Conservation (phyloP, 148 eudicot species). For the Talinum fruticosum region DNA sequence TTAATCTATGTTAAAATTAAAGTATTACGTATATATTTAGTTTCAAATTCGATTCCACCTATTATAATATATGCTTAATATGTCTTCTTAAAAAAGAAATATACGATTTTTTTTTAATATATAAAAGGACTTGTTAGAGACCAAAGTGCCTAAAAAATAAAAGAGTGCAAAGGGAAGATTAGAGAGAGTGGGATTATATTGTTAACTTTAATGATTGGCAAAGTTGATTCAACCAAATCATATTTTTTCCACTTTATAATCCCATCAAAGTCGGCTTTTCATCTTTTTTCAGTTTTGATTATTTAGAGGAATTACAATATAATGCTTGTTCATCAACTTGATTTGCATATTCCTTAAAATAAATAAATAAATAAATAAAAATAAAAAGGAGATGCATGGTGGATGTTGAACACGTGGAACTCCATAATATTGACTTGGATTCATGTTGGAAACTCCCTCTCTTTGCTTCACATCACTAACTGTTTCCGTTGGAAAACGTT, state of each 20-base stretch:
- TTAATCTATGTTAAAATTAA: too few species aligned
- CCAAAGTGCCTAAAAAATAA: too few species aligned
- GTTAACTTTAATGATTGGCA: not conserved
- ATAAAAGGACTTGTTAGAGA: too few species aligned
- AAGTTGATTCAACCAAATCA: not conserved
- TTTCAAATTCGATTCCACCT: too few species aligned
- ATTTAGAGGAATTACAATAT: not conserved
- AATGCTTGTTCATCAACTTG: not conserved
- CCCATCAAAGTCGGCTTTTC: not conserved
- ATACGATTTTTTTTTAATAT: too few species aligned
- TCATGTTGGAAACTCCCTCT: not conserved
- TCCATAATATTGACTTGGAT: constrained; percentile 14
- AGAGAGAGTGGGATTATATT: not conserved
- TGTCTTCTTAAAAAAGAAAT: too few species aligned
- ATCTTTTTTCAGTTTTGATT: not conserved
- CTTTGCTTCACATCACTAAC: constrained; percentile 18
- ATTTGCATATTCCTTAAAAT: not conserved
- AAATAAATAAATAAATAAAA: too few species aligned
- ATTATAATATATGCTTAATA: too few species aligned
- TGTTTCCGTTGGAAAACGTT: constrained; percentile 14
- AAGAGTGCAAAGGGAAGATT: not conserved
- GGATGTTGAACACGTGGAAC: constrained; percentile 12
- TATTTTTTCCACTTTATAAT: constrained; percentile 7
- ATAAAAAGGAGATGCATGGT: not conserved
- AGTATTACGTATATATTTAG: too few species aligned